Evolutionary conservation across 1,139 yeast genomes (phyloP).

Genomic region (Hyphopichia wangnamkhiaoensis): DNA sequence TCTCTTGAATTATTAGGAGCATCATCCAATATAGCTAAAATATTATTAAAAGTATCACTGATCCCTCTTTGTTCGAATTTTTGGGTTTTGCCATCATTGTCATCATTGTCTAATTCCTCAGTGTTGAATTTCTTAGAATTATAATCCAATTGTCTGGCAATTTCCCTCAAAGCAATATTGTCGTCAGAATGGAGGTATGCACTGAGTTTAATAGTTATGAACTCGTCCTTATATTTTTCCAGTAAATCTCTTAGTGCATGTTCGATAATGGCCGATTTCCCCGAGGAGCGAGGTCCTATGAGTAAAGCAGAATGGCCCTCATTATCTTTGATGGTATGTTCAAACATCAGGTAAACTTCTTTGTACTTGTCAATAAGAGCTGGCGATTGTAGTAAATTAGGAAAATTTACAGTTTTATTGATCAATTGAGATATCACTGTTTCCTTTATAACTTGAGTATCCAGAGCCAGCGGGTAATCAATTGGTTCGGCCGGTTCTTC

Average conservation of each 20-base stretch:
- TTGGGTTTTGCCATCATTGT: constrained; percentile 27
- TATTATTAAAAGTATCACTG: constrained; percentile 41
- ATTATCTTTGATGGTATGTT: constrained; percentile 63
- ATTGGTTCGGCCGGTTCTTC: too few species aligned
- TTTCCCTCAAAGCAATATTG: constrained; percentile 74
- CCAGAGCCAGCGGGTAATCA: constrained; percentile 7
- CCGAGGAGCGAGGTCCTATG: constrained; percentile 79
- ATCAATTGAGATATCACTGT: constrained; percentile 22
- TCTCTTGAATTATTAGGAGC: constrained; percentile 15
- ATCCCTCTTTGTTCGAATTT: constrained; percentile 46
- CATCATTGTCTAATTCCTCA: constrained; percentile 15
- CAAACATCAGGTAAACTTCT: constrained; percentile 58
- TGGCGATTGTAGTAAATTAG: constrained; percentile 16
- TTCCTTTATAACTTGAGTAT: constrained; percentile 16
- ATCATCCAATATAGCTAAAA: constrained; percentile 33
- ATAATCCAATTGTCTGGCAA: constrained; percentile 77
- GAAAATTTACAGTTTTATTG: constrained; percentile 19
- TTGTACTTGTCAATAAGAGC: constrained; percentile 33
- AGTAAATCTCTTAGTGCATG: constrained; percentile 54
- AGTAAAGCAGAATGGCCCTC: constrained; percentile 83
- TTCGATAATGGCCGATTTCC: constrained; percentile 69
- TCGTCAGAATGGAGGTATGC: constrained; percentile 80
- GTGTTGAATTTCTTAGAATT: constrained; percentile 25
- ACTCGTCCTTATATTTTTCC: constrained; percentile 41
- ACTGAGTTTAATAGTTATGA: constrained; percentile 62